Base-by-base conservation (phyloP, 225 moss, liverwort and hornwort genomes). In the Rhytidiadelphus loreus region DNA sequence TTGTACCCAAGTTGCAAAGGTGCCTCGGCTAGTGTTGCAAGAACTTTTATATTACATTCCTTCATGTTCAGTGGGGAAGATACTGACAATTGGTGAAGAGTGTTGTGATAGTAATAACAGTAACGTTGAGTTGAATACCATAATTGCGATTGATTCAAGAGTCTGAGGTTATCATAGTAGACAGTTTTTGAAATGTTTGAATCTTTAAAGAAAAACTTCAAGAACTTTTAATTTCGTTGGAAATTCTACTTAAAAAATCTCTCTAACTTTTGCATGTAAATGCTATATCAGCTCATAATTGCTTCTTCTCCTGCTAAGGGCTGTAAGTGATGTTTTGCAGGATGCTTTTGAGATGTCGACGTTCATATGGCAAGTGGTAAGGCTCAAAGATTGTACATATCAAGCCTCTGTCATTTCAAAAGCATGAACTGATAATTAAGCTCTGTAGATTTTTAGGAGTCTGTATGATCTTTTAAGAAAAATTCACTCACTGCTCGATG, bases 321-420 rank as follows among this genome's bases (percentile, higher is more conserved):
- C 1, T 79, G 16, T n/a, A n/a, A n/a, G 57, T 32, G 50, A 11
- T 81, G 39, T 85, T 72, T 82, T 82, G 74, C 89, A 95, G 87
- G 93, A 91, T 87, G 95, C 96, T 35, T 96, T 95, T 76, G 96
- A 95, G 88, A 84, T 95, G 74, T 86, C 95, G 11, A 93, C 87
- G 1, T 95, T 97, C 83, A 32, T 96, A 39, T 94, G 96, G 91
- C 92, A 89, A 85, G 55, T 83, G 92, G 96, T 96, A 87, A 87
- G 94, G 75, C 50, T 80, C 63, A n/a, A n/a, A n/a, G n/a, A n/a
- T 80, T 39, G 3, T 26, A n/a, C n/a, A n/a, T n/a, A 9, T n/a
- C 35, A 37, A 75, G 26, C 26, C 80, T 69, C 4, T 13, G 10
- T 58, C 32, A 30, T 81, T 39, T 37, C 33, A 81, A 80, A 80